Percentiles rank a stretch among this genome's conserved stretches.
These are phyloP conservation scores for Rhodotorula glutinis DNA, from an alignment of 1,284 basidiomycete genomes.

Conservation along the genomic window DNA sequence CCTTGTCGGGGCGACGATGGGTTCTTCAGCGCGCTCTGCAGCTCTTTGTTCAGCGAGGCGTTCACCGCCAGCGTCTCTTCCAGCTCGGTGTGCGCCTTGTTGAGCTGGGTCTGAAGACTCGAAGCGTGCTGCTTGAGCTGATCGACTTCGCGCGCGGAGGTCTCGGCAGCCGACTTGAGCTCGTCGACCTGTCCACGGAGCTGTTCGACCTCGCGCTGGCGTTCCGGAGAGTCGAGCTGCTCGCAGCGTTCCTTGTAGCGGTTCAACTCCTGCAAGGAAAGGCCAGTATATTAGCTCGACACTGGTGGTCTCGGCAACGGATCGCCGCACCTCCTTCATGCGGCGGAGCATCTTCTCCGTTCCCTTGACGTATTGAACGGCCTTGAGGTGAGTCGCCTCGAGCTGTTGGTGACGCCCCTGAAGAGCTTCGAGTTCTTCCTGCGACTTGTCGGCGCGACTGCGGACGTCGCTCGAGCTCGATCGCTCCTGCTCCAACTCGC, in stretches of 20 bases:
- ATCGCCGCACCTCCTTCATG: conserved; percentile 72
- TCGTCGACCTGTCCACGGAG: conserved; percentile 55
- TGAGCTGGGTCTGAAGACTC: conserved; percentile 60
- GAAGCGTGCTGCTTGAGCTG: conserved; percentile 72
- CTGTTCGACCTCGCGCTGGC: conserved; percentile 58
- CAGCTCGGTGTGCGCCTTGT: conserved; percentile 39
- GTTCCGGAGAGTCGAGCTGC: conserved; percentile 63
- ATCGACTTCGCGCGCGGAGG: conserved; percentile 62
- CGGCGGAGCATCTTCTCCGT: conserved; percentile 98
- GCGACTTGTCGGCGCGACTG: conserved; percentile 29
- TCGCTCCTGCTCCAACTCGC: conserved; percentile 34
- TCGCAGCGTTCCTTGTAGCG: conserved; percentile 81
- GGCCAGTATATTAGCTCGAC: too few species aligned
- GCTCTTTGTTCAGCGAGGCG: conserved; percentile 39
- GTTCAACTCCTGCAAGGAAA: conserved; percentile 60
- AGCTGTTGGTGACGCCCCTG: conserved; percentile 42
- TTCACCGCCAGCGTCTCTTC: conserved; percentile 43
- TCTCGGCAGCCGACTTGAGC: conserved; percentile 66
- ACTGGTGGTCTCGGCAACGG: conserved; percentile 29
- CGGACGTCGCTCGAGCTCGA: conserved; percentile 23
- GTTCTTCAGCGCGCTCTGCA: conserved; percentile 38
- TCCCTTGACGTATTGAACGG: conserved; percentile 55
- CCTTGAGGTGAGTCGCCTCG: conserved; percentile 45
- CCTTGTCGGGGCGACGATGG: conserved; percentile 13
- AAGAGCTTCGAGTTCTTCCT: conserved; percentile 41